A percentile compares a stretch with the other conserved stretches of the same genome.
Conservation (phyloP, 192 early-diverging fungal genomes). For the Backusella mclennaniae region DNA sequence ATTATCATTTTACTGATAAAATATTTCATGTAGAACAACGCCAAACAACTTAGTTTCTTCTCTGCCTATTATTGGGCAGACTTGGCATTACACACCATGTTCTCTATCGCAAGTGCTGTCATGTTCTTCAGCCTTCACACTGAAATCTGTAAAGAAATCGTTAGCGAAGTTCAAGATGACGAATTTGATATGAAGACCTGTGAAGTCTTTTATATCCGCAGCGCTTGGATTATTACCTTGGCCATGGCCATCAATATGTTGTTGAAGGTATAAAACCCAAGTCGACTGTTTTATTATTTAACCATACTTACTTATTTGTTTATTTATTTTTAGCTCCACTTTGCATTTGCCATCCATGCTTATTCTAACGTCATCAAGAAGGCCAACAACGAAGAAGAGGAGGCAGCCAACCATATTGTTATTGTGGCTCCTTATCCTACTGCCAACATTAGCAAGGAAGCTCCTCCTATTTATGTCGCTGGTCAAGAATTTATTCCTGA, state of each 20-base stretch:
- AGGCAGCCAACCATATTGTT: background rate
- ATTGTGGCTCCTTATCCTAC: constrained; percentile 24
- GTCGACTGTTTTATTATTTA: background rate
- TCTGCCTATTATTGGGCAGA: constrained; percentile 30
- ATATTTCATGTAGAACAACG: constrained; percentile 17
- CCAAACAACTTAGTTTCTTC: constrained; percentile 25
- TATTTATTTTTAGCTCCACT: constrained; percentile 21
- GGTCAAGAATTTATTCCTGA: constrained; percentile 36
- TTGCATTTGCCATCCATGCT: constrained; percentile 31
- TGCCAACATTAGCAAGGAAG: constrained; percentile 15
- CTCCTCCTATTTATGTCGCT: constrained; percentile 28
- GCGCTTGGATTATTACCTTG: constrained; percentile 22
- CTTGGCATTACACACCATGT: constrained; percentile 23
- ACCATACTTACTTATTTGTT: background rate
- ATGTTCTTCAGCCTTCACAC: constrained; percentile 23
- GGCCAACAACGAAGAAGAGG: background rate
- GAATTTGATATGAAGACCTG: constrained; percentile 26
- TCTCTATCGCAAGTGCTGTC: constrained; percentile 26
- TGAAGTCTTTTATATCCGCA: constrained; percentile 25
- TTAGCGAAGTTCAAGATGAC: constrained; percentile 14
- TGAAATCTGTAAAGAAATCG: constrained; percentile 28
- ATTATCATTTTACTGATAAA: background rate
- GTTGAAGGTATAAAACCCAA: constrained; percentile 21
- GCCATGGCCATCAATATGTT: constrained; percentile 30
- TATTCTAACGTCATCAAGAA: constrained; percentile 15